These are phyloP conservation scores for Colletotrichum lentis DNA, from an alignment of 2,329 filamentous ascomycete species.

Conservation along the genomic window DNA sequence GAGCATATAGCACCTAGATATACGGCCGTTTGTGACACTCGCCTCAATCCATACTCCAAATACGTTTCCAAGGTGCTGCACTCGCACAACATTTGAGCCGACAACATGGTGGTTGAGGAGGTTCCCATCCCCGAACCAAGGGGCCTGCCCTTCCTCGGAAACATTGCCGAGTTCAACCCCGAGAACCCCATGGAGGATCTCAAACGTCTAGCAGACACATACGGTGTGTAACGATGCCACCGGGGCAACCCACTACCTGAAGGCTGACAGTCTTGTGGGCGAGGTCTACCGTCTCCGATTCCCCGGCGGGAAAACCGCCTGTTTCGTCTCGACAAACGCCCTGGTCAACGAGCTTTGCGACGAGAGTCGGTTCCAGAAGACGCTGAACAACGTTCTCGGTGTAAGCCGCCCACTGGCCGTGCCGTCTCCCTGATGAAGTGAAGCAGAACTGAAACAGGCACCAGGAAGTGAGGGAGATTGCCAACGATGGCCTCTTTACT, in stretches of 20 bases:
- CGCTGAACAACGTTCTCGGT: slow-evolving; percentile 56
- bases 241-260: background rate
- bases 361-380: slow-evolving; percentile 72
- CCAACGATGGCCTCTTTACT: slow-evolving; percentile 50
- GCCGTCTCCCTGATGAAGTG: no score
- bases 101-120: slow-evolving; percentile 42
- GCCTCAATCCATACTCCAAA: background rate
- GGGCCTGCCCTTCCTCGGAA: slow-evolving; percentile 71
- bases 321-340: slow-evolving; percentile 62
- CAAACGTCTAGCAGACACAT: slow-evolving; percentile 66
- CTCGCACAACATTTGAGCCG: background rate
- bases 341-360: slow-evolving; percentile 71
- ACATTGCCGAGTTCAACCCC: slow-evolving; percentile 68
- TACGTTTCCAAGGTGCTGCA: background rate
- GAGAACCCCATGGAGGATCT: slow-evolving; percentile 66
- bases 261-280: slow-evolving; percentile 48
- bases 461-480: slow-evolving; percentile 65
- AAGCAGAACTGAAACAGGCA: background rate
- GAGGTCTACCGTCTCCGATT: slow-evolving; percentile 68
- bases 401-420: background rate
- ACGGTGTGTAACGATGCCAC: slow-evolving; percentile 58
- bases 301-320: slow-evolving; percentile 52
- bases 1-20: background rate
- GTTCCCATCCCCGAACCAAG: slow-evolving; percentile 56
- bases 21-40: no score